Base-by-base conservation (phyloP, 2,329 filamentous ascomycete genomes). In the Beauveria bassiana region DNA sequence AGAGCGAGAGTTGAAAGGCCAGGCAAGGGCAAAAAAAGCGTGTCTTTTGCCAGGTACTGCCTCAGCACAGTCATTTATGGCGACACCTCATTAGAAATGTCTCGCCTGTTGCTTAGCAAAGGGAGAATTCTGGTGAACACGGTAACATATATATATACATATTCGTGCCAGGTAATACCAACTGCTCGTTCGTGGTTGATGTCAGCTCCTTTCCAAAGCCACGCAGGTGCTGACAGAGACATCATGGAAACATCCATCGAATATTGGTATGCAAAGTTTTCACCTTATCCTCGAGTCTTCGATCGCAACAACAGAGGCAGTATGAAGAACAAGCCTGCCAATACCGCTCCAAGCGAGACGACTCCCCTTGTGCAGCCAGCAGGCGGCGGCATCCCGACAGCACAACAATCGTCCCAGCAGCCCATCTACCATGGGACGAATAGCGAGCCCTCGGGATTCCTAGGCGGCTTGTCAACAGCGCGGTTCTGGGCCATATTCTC, bases 401-500 rank as follows among this genome's bases (percentile, higher is more conserved):
- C 18, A n/a, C 10, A 28, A 20, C 20, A 31, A 9, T 1, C 14
- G 18, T 26, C 47, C 3, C 47, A 24, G 22, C 9, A 31, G 8
- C 14, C 16, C 16, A 12, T 26, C 31, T 4, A n/a, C 40, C 20
- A 22, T 14, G 18, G 9, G 24, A 20, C 42, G 40, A 22, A 22
- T 5, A 12, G 22, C 3, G 22, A 24, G 24, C 40, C 40, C 5
- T 52, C 70, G 8, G 64, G 64, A 7, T 82, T 72, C 66, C 73
- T 81, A 10, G 75, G 78, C 64, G 75, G 76, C 63, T 76, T 78
- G 34, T 76, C 81, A 9, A 71, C 70, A 42, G 70, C 74, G 9
- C 77, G 79, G 34, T 89, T 90, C 74, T 86, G 83, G 80, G 69
- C 84, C 63, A 82, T 88, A 60, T 89, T 88, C 69, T 66, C 74